A percentile compares a stretch with the other conserved stretches of the same genome.
Conservation (phyloP, 257 asterid species). For the Ehretia macrophylla region DNA sequence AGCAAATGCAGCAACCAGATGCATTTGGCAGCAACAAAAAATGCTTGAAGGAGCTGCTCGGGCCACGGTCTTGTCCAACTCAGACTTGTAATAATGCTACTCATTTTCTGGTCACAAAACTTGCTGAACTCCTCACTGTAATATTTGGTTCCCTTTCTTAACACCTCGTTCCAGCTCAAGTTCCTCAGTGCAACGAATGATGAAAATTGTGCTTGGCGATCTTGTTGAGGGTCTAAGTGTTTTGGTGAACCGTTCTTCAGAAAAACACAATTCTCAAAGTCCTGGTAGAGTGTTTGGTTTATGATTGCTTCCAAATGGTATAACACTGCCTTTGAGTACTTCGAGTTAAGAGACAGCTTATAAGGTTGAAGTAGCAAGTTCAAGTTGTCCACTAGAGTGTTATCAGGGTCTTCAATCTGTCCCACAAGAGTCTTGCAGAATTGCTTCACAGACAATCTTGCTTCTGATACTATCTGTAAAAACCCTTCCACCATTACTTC, state of each 20-base stretch:
- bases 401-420: constrained; percentile 52
- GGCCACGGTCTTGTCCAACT: constrained; percentile 93
- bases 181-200: constrained; percentile 70
- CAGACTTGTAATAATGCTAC: constrained; percentile 44
- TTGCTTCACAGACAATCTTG: constrained; percentile 76
- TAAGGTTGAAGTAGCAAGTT: constrained; percentile 60
- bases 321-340: constrained; percentile 47
- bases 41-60: constrained; percentile 85
- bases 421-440: constrained; percentile 67
- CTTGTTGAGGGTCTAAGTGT: constrained; percentile 60
- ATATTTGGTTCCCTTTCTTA: constrained; percentile 79
- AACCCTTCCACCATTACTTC: constrained; percentile 82
- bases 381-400: constrained; percentile 40
- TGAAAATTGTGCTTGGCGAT: constrained; percentile 57
- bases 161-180: constrained; percentile 84
- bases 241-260: constrained; percentile 67
- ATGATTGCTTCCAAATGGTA: constrained; percentile 81
- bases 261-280: constrained; percentile 75
- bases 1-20: constrained; percentile 94
- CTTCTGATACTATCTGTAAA: constrained; percentile 78
- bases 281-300: constrained; percentile 75
- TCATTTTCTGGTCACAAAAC: constrained; percentile 94
- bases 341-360: constrained; percentile 53
- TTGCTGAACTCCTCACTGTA: constrained; percentile 87
- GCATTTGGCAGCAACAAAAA: constrained; percentile 88